phyloP scores from a whole-genome alignment of 257 asterid species.

The Echium plantagineum region DNA sequence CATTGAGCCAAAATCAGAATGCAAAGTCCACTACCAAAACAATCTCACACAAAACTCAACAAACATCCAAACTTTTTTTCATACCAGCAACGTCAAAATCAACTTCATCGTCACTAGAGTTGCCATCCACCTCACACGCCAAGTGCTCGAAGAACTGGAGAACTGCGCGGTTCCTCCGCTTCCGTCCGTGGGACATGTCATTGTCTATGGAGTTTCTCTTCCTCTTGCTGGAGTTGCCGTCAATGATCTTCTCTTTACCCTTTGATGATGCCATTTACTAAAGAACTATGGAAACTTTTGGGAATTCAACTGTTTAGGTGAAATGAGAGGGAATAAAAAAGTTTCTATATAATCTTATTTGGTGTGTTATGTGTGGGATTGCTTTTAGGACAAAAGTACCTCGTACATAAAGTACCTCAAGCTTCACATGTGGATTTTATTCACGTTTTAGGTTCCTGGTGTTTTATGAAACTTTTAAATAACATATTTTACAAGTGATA shows the following conservation, averaged over 20 bases:
- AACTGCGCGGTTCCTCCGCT: constrained; percentile 42
- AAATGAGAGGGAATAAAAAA: too few relatives aligned
- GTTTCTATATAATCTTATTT: too few relatives aligned
- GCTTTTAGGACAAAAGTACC: too few relatives aligned
- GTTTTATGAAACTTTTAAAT: too few relatives aligned
- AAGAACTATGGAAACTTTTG: too few relatives aligned
- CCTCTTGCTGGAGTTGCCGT: constrained; percentile 5
- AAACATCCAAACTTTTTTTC: not conserved
- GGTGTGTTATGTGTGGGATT: too few relatives aligned
- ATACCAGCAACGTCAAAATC: constrained; percentile 18
- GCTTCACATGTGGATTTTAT: too few relatives aligned
- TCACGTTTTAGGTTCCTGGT: too few relatives aligned
- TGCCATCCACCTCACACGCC: constrained; percentile 47
- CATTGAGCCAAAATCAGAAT: not conserved
- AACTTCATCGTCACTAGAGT: constrained; percentile 32
- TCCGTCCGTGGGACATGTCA: constrained; percentile 43
- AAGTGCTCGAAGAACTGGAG: constrained; percentile 58
- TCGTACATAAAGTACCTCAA: too few relatives aligned
- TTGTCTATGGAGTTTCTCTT: constrained; percentile 10
- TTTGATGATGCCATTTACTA: constrained; percentile 47
- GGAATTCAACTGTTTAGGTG: too few relatives aligned
- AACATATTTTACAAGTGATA: too few relatives aligned
- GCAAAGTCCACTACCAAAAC: not conserved
- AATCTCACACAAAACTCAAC: too few relatives aligned
- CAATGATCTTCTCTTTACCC: constrained; percentile 76